phyloP scores from a whole-genome alignment of 345 rosid genomes.

The Bruguiera sexangula region DNA sequence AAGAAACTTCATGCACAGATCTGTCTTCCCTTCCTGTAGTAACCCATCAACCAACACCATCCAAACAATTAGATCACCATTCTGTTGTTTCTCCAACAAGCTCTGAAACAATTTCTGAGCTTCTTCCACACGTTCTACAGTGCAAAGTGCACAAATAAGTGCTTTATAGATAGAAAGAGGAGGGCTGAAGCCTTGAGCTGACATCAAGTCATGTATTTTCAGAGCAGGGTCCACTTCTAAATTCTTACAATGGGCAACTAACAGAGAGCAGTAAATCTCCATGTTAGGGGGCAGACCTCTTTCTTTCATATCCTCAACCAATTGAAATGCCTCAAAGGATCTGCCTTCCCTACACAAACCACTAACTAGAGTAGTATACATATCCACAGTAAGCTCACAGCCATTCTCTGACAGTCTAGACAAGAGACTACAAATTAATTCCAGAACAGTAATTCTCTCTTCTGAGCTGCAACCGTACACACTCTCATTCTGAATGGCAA shows the following conservation, averaged over 20 bases:
- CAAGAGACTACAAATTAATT: constrained; percentile 37
- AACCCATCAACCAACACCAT: constrained; percentile 61
- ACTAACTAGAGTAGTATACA: constrained; percentile 34
- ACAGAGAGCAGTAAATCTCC: constrained; percentile 37
- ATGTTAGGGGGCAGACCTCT: constrained; percentile 42
- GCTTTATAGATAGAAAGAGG: constrained; percentile 32
- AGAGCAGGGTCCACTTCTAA: constrained; percentile 50
- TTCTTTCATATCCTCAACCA: constrained; percentile 48
- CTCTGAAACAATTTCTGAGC: constrained; percentile 43
- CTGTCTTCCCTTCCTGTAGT: constrained; percentile 40
- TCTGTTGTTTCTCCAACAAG: constrained; percentile 44
- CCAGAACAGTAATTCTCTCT: constrained; percentile 25
- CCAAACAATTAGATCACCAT: constrained; percentile 59
- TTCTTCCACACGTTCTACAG: constrained; percentile 31
- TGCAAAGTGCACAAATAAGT: constrained; percentile 51
- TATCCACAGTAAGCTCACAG: constrained; percentile 40
- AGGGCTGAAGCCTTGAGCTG: constrained; percentile 26
- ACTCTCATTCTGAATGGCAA: constrained; percentile 38
- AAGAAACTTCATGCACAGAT: constrained; percentile 49
- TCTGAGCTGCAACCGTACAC: constrained; percentile 27
- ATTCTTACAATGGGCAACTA: constrained; percentile 49
- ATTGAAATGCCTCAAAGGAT: constrained; percentile 40
- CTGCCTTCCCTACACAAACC: constrained; percentile 57
- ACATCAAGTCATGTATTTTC: constrained; percentile 33
- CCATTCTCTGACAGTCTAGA: constrained; percentile 46